A percentile compares a stretch with the other conserved stretches of the same genome.
Conservation (phyloP, 2,329 filamentous ascomycete species). For the Aspergillus glaucus region DNA sequence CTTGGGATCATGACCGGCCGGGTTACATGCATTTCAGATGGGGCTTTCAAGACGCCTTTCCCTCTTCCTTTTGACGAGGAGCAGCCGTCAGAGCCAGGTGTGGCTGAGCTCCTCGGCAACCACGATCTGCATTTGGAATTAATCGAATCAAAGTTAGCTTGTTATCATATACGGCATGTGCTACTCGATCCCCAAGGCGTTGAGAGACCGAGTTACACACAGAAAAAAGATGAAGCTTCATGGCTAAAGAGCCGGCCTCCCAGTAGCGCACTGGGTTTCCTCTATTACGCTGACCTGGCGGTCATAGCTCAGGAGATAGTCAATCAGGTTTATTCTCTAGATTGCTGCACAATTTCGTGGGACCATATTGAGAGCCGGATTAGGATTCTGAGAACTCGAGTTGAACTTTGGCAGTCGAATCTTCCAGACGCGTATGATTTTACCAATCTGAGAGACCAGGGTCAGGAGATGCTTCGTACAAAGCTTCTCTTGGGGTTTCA, state of each 20-base stretch:
- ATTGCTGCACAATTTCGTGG: conserved; percentile 35
- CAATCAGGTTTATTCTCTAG: conserved; percentile 37
- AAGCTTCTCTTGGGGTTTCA: conserved; percentile 38
- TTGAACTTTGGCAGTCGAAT: conserved; percentile 34
- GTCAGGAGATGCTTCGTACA: conserved; percentile 26
- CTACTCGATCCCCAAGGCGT: conserved; percentile 24
- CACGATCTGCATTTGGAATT: conserved; percentile 23
- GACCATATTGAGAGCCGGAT: conserved; percentile 36
- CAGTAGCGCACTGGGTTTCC: conserved; percentile 31
- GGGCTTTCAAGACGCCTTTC: conserved; percentile 38
- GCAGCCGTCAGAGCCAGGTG: conserved; percentile 26
- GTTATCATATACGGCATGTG: conserved; percentile 25
- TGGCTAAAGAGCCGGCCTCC: conserved; percentile 32
- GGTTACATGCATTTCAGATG: conserved; percentile 36
- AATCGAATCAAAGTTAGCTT: conserved; percentile 25
- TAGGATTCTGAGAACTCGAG: conserved; percentile 29
- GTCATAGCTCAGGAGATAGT: conserved; percentile 37
- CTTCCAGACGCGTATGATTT: conserved; percentile 36
- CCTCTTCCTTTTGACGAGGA: conserved; percentile 38
- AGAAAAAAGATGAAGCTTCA: conserved; percentile 19
- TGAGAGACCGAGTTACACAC: conserved; percentile 15
- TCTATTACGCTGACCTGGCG: conserved; percentile 34
- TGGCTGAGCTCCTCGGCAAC: conserved; percentile 27
- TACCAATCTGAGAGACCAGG: conserved; percentile 29
- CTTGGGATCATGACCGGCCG: conserved; percentile 42